Evolutionary conservation across 78 protist species (phyloP).

Genomic region (Dictyostelium brefeldianum): DNA sequence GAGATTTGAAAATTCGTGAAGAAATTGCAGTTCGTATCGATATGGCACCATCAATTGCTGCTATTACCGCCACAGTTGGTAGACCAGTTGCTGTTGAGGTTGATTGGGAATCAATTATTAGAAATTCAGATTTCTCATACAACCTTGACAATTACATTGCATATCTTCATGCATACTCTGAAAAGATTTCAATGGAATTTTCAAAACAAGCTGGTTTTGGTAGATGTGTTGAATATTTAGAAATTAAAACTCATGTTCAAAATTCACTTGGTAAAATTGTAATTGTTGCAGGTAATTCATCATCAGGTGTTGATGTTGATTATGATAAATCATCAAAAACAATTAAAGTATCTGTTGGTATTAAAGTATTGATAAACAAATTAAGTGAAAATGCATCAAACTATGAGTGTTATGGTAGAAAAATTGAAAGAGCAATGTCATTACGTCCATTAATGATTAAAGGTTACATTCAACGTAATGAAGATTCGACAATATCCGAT

Average conservation of each 20-base stretch:
- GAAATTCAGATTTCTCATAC: constrained; percentile 5
- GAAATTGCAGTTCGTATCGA: constrained; percentile 72
- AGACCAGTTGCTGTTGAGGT: constrained; percentile 27
- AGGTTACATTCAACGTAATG: constrained; percentile 52
- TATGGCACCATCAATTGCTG: not conserved
- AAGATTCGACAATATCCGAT: not conserved
- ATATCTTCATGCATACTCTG: constrained; percentile 37
- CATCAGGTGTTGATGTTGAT: constrained; percentile 3
- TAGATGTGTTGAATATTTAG: constrained; percentile 38
- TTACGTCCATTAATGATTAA: constrained; percentile 12
- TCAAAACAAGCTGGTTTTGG: constrained; percentile 26
- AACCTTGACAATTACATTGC: constrained; percentile 27
- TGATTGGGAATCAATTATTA: constrained; percentile 57
- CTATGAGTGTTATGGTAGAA: constrained; percentile 39
- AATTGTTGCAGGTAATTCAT: constrained; percentile 12
- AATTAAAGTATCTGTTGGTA: constrained; percentile 20
- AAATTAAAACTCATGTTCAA: constrained; percentile 30
- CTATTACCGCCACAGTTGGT: constrained; percentile 10
- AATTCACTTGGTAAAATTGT: not conserved
- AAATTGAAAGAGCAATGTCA: constrained; percentile 48
- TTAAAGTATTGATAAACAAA: not conserved
- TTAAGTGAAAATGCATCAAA: not conserved
- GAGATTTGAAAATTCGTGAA: constrained; percentile 59
- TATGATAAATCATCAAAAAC: constrained; percentile 15
- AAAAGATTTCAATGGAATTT: constrained; percentile 11